These are phyloP conservation scores for Russula olivacea DNA, from an alignment of 768 basidiomycete species.

Conservation along the genomic window DNA sequence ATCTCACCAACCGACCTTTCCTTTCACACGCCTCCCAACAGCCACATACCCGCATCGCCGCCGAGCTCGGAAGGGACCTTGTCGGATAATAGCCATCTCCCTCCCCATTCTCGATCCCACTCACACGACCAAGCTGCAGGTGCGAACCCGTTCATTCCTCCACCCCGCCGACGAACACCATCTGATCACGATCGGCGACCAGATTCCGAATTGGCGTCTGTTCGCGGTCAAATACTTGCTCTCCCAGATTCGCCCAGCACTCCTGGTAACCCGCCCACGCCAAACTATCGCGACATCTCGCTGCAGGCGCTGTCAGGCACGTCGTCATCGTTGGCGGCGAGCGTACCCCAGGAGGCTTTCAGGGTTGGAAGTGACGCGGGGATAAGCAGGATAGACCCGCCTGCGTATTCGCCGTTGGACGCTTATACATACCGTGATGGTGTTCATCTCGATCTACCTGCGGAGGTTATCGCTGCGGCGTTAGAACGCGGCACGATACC, in stretches of 20 bases:
- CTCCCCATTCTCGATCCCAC: conserved; percentile 52
- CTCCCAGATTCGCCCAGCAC: conserved; percentile 74
- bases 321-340: conserved; percentile 6
- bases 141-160: conserved; percentile 78
- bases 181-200: conserved; percentile 60
- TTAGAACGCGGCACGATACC: conserved; percentile 69
- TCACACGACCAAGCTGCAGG: conserved; percentile 52
- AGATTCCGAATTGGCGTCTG: conserved; percentile 55
- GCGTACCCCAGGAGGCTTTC: conserved; percentile 5
- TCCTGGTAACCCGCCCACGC: conserved; percentile 75
- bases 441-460: conserved; percentile 89
- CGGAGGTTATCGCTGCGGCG: conserved; percentile 86
- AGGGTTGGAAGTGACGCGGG: conserved; percentile 32
- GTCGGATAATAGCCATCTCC: conserved; percentile 30
- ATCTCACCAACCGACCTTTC: conserved; percentile 59
- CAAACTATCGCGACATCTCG: conserved; percentile 75
- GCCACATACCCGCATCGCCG: conserved; percentile 44
- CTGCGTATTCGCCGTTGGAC: conserved; percentile 85
- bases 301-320: conserved; percentile 53
- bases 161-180: conserved; percentile 53
- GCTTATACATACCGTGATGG: conserved; percentile 80
- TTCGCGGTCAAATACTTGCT: conserved; percentile 51
- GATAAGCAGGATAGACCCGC: conserved; percentile 60
- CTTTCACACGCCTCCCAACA: conserved; percentile 50
- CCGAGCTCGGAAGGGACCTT: conserved; percentile 28